phyloP scores from a whole-genome alignment of 2,329 filamentous ascomycete genomes.

The Microthyrium microscopicum region DNA sequence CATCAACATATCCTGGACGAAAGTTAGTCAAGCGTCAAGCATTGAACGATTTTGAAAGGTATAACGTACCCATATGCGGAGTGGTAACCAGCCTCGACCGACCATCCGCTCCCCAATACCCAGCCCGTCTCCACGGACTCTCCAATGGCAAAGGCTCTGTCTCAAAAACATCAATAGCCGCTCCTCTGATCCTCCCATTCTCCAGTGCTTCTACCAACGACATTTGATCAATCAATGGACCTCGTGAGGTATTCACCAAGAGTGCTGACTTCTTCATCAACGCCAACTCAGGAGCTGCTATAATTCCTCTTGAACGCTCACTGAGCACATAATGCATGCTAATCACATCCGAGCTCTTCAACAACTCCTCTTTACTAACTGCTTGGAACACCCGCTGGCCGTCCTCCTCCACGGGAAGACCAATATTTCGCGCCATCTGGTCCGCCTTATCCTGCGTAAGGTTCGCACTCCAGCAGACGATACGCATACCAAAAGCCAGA shows the following conservation, averaged over 20 bases:
- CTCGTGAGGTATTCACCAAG: conserved; percentile 53
- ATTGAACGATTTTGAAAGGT: no score
- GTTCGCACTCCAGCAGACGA: conserved; percentile 64
- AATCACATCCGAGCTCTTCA: neutral
- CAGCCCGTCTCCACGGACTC: conserved; percentile 48
- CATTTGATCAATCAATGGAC: conserved; percentile 46
- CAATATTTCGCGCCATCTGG: conserved; percentile 41
- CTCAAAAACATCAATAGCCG: conserved; percentile 55
- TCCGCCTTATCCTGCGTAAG: conserved; percentile 63
- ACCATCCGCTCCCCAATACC: conserved; percentile 47
- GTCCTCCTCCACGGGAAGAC: conserved; percentile 40
- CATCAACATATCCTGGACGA: conserved; percentile 61
- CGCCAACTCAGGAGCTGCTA: conserved; percentile 40
- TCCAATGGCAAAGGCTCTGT: conserved; percentile 48
- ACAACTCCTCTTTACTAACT: conserved; percentile 29
- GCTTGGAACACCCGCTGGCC: conserved; percentile 49
- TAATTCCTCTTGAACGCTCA: conserved; percentile 45
- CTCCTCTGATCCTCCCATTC: conserved; percentile 42
- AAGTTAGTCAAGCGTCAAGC: no score
- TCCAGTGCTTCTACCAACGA: conserved; percentile 42
- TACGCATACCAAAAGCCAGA: conserved; percentile 56
- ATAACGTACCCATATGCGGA: conserved; percentile 75
- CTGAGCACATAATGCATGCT: conserved; percentile 53
- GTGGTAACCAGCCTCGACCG: conserved; percentile 51
- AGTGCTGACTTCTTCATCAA: conserved; percentile 48